Evolutionary conservation across 2,329 filamentous ascomycete species (phyloP), one percentile per base, ranked within the genome.

Genomic region (Sordariomycetes sp.): DNA sequence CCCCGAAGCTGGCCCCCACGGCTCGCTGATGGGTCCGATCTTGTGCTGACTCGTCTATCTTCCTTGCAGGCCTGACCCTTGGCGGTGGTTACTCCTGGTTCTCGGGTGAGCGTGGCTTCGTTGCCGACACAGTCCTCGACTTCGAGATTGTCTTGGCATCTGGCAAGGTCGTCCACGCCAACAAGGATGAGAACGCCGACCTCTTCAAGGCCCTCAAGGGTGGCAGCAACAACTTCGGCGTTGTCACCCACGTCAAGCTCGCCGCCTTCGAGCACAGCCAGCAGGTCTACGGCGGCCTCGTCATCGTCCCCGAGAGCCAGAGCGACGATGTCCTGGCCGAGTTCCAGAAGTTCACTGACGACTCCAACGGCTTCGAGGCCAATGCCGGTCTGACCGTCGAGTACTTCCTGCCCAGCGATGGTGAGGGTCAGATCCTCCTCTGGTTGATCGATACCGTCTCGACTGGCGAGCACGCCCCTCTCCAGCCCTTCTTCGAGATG

Each of bases 161-260:
- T 33, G 64, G 64, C 18, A 30, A 43, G 5, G 53, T 68, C 21
- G 45, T 65, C 20, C 56, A 58, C 14, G 64, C 59, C 12, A 63
- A 55, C 25, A 46, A 44, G 1, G 36, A 41, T 0, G 37, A 49
- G 3, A 53, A 66, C 40, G 9, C 44, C 0, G 63, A 68, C 36
- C 53, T 70, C 3, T 68, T 51, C 43, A 53, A 51, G 33, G 66
- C 64, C 1, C 49, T 68, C 4, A 60, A 61, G 35, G 66, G 64
- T 10, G 66, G 66, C 26, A 51, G 53, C 11, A 60, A 54, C 39
- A 69, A 68, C 43, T 64, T 64, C 26, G 63, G 61, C 32, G 46
- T 58, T 37, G 46, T 54, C 10, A 52, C 59, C 4, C 23, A 25
- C 3, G 14, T 35, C 14, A 21, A 35, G 6, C 6, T 35, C 18